These are phyloP conservation scores for Boletus pseudo-olivaceus DNA, from an alignment of 768 basidiomycete genomes.

Conservation along the genomic window DNA sequence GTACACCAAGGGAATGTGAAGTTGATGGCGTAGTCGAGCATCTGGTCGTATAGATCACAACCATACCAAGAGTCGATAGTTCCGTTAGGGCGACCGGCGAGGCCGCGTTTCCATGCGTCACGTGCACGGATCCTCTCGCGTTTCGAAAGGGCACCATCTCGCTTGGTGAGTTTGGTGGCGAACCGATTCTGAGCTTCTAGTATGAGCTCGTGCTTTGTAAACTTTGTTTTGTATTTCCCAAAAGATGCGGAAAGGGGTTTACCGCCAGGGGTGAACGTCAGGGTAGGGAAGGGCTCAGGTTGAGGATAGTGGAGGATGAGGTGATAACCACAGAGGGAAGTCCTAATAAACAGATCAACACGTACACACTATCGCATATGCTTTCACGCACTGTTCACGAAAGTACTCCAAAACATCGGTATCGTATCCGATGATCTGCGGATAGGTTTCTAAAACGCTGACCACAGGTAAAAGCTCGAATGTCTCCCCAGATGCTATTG, in stretches of 20 bases:
- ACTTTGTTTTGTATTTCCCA: constrained; percentile 15
- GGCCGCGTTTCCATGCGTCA: constrained; percentile 42
- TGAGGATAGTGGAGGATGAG: constrained; percentile 71
- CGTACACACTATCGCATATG: neutral
- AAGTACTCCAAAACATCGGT: constrained; percentile 64
- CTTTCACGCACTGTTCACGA: constrained; percentile 53
- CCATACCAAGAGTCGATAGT: constrained; percentile 63
- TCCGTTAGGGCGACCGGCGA: constrained; percentile 47
- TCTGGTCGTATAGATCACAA: constrained; percentile 61
- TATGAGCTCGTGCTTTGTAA: constrained; percentile 20
- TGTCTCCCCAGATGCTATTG: constrained; percentile 48
- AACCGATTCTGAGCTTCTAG: constrained; percentile 23
- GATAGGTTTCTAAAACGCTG: constrained; percentile 64
- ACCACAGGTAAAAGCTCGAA: constrained; percentile 58
- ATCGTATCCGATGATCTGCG: constrained; percentile 74
- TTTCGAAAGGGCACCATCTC: constrained; percentile 20
- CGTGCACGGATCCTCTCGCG: constrained; percentile 24
- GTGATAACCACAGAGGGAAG: constrained; percentile 60
- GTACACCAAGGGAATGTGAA: constrained; percentile 63
- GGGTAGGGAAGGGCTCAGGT: constrained; percentile 43
- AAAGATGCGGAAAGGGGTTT: constrained; percentile 2
- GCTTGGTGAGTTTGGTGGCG: constrained; percentile 18
- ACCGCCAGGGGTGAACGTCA: constrained; percentile 17
- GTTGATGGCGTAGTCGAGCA: constrained; percentile 70
- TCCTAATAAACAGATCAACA: constrained; percentile 35